A percentile compares a stretch with the other conserved stretches of the same genome.
Evolutionary conservation across 495 filamentous ascomycete species (phyloP).

Genomic region (Filosporella fistucella): DNA sequence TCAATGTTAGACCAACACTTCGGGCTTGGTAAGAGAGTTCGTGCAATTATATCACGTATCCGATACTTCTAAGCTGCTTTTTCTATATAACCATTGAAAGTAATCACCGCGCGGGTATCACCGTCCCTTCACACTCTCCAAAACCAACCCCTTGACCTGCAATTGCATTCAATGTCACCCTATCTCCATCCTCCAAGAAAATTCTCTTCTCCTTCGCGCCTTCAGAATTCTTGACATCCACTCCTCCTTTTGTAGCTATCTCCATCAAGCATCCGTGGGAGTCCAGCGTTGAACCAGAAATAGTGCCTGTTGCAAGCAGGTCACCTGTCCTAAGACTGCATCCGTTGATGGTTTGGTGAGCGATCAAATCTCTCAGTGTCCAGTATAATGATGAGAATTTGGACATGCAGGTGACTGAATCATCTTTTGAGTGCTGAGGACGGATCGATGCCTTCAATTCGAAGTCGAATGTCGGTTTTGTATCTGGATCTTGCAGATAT

Average conservation of each 20-base stretch:
- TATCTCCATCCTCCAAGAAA: constrained; percentile 84
- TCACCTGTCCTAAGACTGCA: constrained; percentile 81
- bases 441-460: constrained; percentile 65
- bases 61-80: too few relatives aligned
- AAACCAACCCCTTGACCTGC: constrained; percentile 63
- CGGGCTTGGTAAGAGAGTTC: too few relatives aligned
- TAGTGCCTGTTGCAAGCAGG: constrained; percentile 83
- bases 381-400: constrained; percentile 59
- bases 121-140: constrained; percentile 56
- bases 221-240: constrained; percentile 53
- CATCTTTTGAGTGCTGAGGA: constrained; percentile 50
- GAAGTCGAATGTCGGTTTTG: constrained; percentile 65
- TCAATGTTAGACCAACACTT: too few relatives aligned
- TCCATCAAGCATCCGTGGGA: constrained; percentile 76
- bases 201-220: constrained; percentile 52
- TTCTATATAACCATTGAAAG: too few relatives aligned
- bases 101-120: constrained; percentile 1
- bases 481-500: constrained; percentile 63
- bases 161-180: constrained; percentile 59
- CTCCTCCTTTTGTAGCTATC: constrained; percentile 58
- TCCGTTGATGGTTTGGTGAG: constrained; percentile 83
- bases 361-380: constrained; percentile 48
- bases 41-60: too few relatives aligned
- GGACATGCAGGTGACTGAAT: constrained; percentile 58
- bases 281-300: constrained; percentile 61